A percentile compares a stretch with the other conserved stretches of the same genome.
Conservation (phyloP, 805 yeast species). For the Ogataea parapolymorpha region DNA sequence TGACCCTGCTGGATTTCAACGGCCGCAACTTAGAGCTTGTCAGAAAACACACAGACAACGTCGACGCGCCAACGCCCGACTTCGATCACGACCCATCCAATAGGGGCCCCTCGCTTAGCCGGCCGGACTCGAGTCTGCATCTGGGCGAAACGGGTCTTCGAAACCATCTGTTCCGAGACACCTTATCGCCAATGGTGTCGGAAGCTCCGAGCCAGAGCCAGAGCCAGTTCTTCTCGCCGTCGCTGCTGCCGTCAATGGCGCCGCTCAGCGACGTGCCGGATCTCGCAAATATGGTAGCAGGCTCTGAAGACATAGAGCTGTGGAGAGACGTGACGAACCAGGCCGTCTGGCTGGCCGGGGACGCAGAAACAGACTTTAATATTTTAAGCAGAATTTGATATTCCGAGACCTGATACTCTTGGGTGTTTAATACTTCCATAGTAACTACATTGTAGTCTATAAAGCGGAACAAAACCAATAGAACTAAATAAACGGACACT, state of each 20-base stretch:
- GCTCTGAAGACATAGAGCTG: constrained; percentile 47
- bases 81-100: constrained; percentile 16
- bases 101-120: too few relatives aligned
- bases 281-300: constrained; percentile 32
- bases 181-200: background rate
- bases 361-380: constrained; percentile 38
- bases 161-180: background rate
- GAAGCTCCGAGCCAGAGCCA: background rate
- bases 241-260: constrained; percentile 30
- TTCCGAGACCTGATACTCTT: too few relatives aligned
- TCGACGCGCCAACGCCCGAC: constrained; percentile 25
- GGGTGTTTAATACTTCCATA: background rate
- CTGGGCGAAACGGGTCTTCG: background rate
- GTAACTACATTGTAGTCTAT: background rate
- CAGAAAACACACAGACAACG: constrained; percentile 53
- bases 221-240: constrained; percentile 27
- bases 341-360: constrained; percentile 66
- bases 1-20: constrained; percentile 65
- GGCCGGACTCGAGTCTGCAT: too few relatives aligned
- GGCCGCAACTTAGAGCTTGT: constrained; percentile 58
- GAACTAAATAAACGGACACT: constrained; percentile 6
- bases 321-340: constrained; percentile 80
- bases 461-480: constrained; percentile 2
- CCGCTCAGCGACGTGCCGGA: constrained; percentile 35
- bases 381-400: constrained; percentile 12